A percentile compares a stretch with the other conserved stretches of the same genome.
phyloP scores from a whole-genome alignment of 2,329 filamentous ascomycete species.

The Ophiostoma sp. region DNA sequence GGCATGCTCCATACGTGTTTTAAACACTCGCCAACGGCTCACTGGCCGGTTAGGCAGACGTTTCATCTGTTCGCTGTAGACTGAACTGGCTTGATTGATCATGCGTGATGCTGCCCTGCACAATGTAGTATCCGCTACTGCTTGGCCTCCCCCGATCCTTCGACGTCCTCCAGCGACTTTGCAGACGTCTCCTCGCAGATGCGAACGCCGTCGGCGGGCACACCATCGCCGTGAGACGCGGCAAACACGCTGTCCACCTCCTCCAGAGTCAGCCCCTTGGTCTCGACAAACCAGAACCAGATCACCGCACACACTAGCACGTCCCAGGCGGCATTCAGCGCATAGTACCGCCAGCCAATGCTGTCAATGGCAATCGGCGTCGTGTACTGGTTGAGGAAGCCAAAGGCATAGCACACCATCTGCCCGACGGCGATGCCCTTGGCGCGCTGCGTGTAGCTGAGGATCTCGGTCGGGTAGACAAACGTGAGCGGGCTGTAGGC shows the following conservation, averaged over 20 bases:
- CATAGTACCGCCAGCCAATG: neutral
- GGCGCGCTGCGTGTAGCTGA: slow-evolving; percentile 18
- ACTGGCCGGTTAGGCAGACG: neutral
- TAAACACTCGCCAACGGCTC: neutral
- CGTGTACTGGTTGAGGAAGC: neutral
- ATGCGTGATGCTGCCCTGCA: no score
- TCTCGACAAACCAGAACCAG: neutral
- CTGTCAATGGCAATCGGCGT: neutral
- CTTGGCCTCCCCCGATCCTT: neutral
- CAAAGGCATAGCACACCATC: neutral
- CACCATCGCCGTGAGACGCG: neutral
- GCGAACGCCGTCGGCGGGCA: neutral
- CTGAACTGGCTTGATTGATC: neutral
- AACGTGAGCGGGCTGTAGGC: neutral
- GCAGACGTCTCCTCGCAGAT: neutral
- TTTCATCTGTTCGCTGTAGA: neutral
- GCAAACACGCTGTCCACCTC: neutral
- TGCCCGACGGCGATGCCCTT: slow-evolving; percentile 6
- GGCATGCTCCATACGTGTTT: neutral
- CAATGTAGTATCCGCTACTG: no score
- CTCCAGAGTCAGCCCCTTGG: neutral
- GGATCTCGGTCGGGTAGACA: neutral
- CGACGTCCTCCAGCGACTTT: neutral
- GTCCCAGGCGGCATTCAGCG: neutral
- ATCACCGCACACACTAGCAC: neutral